Conservation (phyloP, 495 filamentous ascomycete genomes). For the Bombardia bombarda region DNA sequence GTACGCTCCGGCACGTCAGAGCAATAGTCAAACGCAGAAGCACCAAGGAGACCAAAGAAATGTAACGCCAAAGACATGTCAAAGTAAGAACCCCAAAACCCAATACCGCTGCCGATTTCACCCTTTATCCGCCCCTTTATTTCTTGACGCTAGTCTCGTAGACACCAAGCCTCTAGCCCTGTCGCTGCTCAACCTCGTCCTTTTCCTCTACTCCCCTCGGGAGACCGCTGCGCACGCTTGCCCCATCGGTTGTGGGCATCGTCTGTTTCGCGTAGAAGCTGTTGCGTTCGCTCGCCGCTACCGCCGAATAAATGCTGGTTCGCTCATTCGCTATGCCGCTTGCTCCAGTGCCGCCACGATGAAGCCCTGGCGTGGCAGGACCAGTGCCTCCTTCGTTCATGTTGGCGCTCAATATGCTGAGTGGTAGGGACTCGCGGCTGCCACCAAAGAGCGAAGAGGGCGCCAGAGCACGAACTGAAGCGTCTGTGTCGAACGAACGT, state of each 20-base stretch:
- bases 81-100: no score
- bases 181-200: neutral
- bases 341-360: slow-evolving; percentile 51
- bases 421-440: slow-evolving; percentile 74
- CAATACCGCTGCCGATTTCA: no score
- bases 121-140: no score
- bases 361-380: slow-evolving; percentile 60
- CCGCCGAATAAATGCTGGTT: slow-evolving; percentile 74
- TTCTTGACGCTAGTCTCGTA: no score
- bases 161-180: no score
- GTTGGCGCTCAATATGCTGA: slow-evolving; percentile 80
- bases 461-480: slow-evolving; percentile 84
- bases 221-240: slow-evolving; percentile 66
- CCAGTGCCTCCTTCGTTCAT: slow-evolving; percentile 45
- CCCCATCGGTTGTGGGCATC: slow-evolving; percentile 54
- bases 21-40: no score
- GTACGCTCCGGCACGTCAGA: no score
- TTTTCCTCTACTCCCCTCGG: neutral
- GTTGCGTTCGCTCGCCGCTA: slow-evolving; percentile 61
- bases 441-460: slow-evolving; percentile 90
- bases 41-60: no score
- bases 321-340: slow-evolving; percentile 67
- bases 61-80: no score
- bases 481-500: slow-evolving; percentile 90
- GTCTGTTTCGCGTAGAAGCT: slow-evolving; percentile 73